These are phyloP conservation scores for Ceratocystis destructans DNA, from an alignment of 2,329 filamentous ascomycete genomes.

Conservation along the genomic window DNA sequence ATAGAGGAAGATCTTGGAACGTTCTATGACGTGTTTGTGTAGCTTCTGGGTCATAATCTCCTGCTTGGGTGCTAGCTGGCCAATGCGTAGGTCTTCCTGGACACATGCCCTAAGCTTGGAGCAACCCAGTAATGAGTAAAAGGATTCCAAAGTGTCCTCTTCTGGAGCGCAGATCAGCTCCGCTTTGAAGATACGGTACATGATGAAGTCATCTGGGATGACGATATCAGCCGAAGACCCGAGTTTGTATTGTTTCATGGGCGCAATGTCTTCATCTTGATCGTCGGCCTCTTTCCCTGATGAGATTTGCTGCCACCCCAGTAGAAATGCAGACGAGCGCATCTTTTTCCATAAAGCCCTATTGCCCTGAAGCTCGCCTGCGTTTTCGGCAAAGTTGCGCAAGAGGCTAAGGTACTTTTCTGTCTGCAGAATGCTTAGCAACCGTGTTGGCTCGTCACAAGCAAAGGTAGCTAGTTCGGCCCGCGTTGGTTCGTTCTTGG, in stretches of 20 bases:
- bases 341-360: slow-evolving; percentile 65
- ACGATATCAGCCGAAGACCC: slow-evolving; percentile 59
- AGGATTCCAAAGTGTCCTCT: slow-evolving; percentile 71
- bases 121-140: slow-evolving; percentile 72
- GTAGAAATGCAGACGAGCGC: slow-evolving; percentile 59
- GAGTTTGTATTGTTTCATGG: slow-evolving; percentile 67
- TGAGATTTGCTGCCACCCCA: slow-evolving; percentile 50
- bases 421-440: slow-evolving; percentile 66
- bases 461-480: slow-evolving; percentile 70
- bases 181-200: slow-evolving; percentile 77
- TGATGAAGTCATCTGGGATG: slow-evolving; percentile 76
- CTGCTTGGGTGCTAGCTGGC: slow-evolving; percentile 52
- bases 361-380: slow-evolving; percentile 58
- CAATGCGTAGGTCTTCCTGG: slow-evolving; percentile 62
- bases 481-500: slow-evolving; percentile 81
- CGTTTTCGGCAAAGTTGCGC: slow-evolving; percentile 63
- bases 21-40: slow-evolving; percentile 70
- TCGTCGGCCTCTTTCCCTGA: slow-evolving; percentile 20
- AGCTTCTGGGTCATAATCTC: slow-evolving; percentile 50
- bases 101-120: slow-evolving; percentile 63
- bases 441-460: slow-evolving; percentile 67
- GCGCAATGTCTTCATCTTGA: slow-evolving; percentile 41
- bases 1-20: slow-evolving; percentile 79
- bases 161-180: slow-evolving; percentile 75
- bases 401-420: slow-evolving; percentile 82